Evolutionary conservation across 345 rosid genomes (phyloP).

Genomic region (Hypericum androsaemum): DNA sequence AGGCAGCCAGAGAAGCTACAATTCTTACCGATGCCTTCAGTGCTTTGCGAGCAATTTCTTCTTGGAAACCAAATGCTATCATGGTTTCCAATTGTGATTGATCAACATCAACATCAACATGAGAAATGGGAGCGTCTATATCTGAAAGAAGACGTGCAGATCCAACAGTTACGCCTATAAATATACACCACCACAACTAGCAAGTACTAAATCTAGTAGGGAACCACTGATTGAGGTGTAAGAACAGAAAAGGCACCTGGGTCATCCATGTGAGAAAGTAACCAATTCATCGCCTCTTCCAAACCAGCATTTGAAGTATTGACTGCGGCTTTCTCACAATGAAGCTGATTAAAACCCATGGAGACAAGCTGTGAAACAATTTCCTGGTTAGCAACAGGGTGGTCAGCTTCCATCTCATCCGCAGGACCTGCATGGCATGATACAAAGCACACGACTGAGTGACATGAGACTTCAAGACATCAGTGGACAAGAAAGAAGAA

Average conservation of each 20-base stretch:
- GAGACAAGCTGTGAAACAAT: constrained; percentile 84
- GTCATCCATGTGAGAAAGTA: constrained; percentile 88
- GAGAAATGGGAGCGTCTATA: constrained; percentile 61
- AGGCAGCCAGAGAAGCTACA: not conserved
- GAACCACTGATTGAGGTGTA: not conserved
- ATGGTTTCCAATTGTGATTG: constrained; percentile 67
- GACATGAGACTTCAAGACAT: too few relatives aligned
- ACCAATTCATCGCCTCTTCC: constrained; percentile 98
- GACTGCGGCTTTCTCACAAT: constrained; percentile 91
- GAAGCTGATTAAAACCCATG: constrained; percentile 85
- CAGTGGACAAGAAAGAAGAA: not conserved
- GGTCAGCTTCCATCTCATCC: constrained; percentile 40
- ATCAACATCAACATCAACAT: constrained; percentile 34
- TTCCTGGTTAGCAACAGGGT: constrained; percentile 59
- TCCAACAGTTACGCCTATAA: not conserved
- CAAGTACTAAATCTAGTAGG: not conserved
- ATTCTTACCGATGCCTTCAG: constrained; percentile 65
- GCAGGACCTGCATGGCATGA: constrained; percentile 34
- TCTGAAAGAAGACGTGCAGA: constrained; percentile 30
- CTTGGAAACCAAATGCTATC: constrained; percentile 78
- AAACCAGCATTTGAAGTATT: constrained; percentile 73
- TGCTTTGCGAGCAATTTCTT: constrained; percentile 74
- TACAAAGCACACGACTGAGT: constrained; percentile 1
- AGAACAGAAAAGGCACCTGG: constrained; percentile 41
- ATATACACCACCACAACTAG: not conserved